Evolutionary conservation across 1,139 yeast species (phyloP), one percentile per base, ranked within the genome.

Genomic region (Yueomyces sp.): DNA sequence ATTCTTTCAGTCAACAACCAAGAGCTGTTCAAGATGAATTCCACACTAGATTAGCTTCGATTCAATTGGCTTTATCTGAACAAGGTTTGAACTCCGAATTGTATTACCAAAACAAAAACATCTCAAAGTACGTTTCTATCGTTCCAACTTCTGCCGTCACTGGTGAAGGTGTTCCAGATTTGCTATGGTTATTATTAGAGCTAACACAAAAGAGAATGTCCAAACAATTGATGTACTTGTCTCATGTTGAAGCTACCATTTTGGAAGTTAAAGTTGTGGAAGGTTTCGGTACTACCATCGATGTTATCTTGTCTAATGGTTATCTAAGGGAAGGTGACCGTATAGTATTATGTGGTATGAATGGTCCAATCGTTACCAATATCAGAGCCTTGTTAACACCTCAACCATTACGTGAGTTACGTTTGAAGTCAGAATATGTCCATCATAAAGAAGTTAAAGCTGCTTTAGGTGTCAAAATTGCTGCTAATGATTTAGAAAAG

Each of bases 111-210:
- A 93, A 93, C 74, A 84, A 83, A 66, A 91, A 89, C 68, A 71
- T 91, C 75, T 69, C 96, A 46, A 85, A 85, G 64, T 85, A 81
- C 59, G 98, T 93, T 46, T 87, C 97, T 36, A 81, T 93, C 57
- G 96, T 93, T 44, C 98, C 99, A 54, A 91, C 98, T 11, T 89
- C 97, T 48, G 98, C 99, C 46, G 94, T 89, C 40, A 89, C 97
- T 30, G 99, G 98, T 65, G 99, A 93, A 68, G 99, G 99, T 81
- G 93, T 93, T 55, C 98, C 99, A 40, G 99, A 93, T 76, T 75
- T 93, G 68, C 78, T 93, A 61, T 89, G 96, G 91, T 76, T 93
- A 64, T 73, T 93, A 61, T 75, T 93, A 56, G 97, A 91, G 65
- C 76, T 93, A 59, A 91, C 98, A 27, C 97, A 93, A 69, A 83